Evolutionary conservation across 768 basidiomycete species (phyloP).

Genomic region (Termitomyces titanicus): DNA sequence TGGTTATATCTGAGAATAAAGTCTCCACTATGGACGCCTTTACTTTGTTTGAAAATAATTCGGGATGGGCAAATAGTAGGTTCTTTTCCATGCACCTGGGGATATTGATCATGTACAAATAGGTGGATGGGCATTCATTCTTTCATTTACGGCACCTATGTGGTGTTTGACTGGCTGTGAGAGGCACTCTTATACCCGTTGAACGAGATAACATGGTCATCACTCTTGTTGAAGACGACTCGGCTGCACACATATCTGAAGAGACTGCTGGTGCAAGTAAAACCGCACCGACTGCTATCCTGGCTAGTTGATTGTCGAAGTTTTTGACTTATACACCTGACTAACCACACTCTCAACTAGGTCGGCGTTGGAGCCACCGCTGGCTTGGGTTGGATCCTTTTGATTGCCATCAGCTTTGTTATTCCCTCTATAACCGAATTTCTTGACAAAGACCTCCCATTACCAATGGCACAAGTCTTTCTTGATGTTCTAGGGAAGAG

Average conservation of each 20-base stretch:
- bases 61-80: not conserved
- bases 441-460: slow-evolving; percentile 45
- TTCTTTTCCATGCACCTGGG: not conserved
- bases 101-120: not conserved
- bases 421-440: slow-evolving; percentile 33
- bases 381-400: not conserved
- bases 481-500: slow-evolving; percentile 59
- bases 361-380: not conserved
- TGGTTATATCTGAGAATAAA: not conserved
- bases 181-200: slow-evolving; percentile 17
- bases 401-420: not conserved
- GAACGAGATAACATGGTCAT: not conserved
- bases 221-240: slow-evolving; percentile 49
- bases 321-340: not conserved
- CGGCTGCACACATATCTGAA: slow-evolving; percentile 73
- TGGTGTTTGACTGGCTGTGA: slow-evolving; percentile 77
- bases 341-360: not conserved
- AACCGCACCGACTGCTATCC: slow-evolving; percentile 67
- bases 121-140: slow-evolving; percentile 73
- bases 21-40: not conserved
- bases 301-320: slow-evolving; percentile 5
- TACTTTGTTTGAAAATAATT: slow-evolving; percentile 1
- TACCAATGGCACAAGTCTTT: slow-evolving; percentile 74
- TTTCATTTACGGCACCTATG: slow-evolving; percentile 74
- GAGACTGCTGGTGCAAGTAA: slow-evolving; percentile 62